Evolutionary conservation across 768 basidiomycete species (phyloP), one percentile per base, ranked within the genome.

Genomic region (Phylloporus rhodoxanthus): DNA sequence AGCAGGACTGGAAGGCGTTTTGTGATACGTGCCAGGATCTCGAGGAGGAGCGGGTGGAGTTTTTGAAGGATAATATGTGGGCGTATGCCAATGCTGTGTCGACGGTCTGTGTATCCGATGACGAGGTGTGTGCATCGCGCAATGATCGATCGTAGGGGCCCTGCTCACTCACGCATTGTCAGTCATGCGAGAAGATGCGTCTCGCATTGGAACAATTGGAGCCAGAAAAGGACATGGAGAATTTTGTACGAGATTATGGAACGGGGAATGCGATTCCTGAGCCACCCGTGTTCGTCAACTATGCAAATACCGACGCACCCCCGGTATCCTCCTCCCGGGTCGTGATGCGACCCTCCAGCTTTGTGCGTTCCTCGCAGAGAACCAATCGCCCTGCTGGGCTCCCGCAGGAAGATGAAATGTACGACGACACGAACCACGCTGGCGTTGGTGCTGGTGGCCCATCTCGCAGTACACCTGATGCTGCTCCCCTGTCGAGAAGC

Each of bases 11-110:
- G 96, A 94, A 90, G 68, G 73, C 72, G 3, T 98, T 96, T 69
- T 94, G 91, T 62, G 96, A 99, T 67, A 81, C 80, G 38, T 91
- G 91, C 54, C 96, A 99, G 68, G 96, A 99, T 70, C 70, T 96
- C 43, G 96, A 99, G 61, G 93, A 97, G 58, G 85, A 93, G 51
- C 80, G 96, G n/a, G 70, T 94, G 62, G 91, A 93, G 52, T 91
- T 95, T 64, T 84, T 87, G 73, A 97, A 95, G 70, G 91, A 94
- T 64, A 90, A 89, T 57, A 77, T 96, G 68, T 99, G 96, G 95
- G 80, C 82, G 7, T 97, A 91, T 65, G 93, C 96, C 0, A 99
- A 99, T 66, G 85, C 87, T 1, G 85, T 96, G n/a, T 96, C 94
- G 13, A 90, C 87, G 10, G 88, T 94, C 13, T 97, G 96, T 58